Base-by-base conservation (phyloP, 2,329 filamentous ascomycete species). In the Colletotrichum tamarilloi region DNA sequence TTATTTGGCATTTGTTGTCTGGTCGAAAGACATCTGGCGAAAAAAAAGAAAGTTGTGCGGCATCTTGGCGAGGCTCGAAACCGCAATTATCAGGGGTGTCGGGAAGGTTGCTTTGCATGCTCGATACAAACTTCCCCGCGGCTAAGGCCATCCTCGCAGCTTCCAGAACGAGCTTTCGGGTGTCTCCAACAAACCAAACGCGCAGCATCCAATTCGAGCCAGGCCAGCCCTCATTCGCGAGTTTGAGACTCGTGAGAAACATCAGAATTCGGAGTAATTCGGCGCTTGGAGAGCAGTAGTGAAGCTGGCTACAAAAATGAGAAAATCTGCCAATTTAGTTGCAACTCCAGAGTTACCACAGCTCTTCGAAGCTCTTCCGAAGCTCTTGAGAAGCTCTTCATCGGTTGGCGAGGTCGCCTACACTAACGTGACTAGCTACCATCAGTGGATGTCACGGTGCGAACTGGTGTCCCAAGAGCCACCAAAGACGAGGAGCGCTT, bases 301-400 rank as follows among this genome's bases (percentile, higher is more conserved):
- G 38, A 55, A 71, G 66, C 70, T 63, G 53, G 56, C 60, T 60
- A 30, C 67, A 64, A 19, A 64, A 49, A 9, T 46, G 38, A 28
- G 52, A 66, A 42, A 56, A 9, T 24, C 30, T 11, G 53, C 53
- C 32, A 70, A 22, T 55, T 38, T 30, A 22, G 59, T 42, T 46
- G 52, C 26, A 16, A 38, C 46, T 24, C 6, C 6, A 26, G 49
- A 19, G 42, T 63, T 53, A 14, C 59, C 66, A 59, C 53, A 62
- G 68, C 68, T 68, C 63, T n/a, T 67, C 35, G 60, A 58, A 65
- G 66, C 46, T 70, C 55, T 46, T 62, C 32, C 28, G 30, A 30
- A 59, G 67, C 60, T 66, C 22, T 57, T 24, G 38, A 22, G n/a
- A 24, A 69, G 70, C 42, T 65, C 59, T 62, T 11, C 30, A 28